These are phyloP conservation scores for Cryptococcus sp. DNA, from an alignment of 1,284 basidiomycete species.

Conservation along the genomic window DNA sequence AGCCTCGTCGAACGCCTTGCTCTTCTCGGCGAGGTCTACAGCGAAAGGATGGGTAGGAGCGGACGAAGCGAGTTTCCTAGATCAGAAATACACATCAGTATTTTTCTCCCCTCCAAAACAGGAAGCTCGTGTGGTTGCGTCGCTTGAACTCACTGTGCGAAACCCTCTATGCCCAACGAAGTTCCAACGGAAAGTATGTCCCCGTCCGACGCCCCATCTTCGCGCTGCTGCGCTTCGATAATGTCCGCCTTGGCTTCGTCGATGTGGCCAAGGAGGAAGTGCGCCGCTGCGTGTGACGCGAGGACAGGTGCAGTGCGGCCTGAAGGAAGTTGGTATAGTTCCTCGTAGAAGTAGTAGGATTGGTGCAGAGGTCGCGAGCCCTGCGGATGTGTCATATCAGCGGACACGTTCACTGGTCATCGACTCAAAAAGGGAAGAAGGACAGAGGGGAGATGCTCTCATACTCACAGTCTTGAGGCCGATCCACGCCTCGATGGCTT, in stretches of 20 bases:
- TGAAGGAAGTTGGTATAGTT: conserved; percentile 84
- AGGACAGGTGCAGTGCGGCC: conserved; percentile 69
- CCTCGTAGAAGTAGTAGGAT: conserved; percentile 85
- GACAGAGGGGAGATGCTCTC: neutral
- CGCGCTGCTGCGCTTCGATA: conserved; percentile 68
- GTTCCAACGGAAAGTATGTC: conserved; percentile 74
- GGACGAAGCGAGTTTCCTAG: conserved; percentile 37
- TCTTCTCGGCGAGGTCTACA: conserved; percentile 44
- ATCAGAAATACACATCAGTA: conserved; percentile 1
- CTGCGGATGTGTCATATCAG: conserved; percentile 50
- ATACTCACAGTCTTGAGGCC: conserved; percentile 72
- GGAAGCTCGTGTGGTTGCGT: neutral
- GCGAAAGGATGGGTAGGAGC: conserved; percentile 47
- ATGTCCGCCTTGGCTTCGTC: conserved; percentile 81
- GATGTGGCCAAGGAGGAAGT: conserved; percentile 77
- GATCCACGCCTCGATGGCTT: conserved; percentile 85
- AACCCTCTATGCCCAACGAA: conserved; percentile 61
- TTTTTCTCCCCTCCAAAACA: too few species aligned
- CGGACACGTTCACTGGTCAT: neutral
- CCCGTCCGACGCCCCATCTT: conserved; percentile 59
- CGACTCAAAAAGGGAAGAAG: neutral
- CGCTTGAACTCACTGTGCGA: conserved; percentile 64
- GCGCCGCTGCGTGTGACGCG: conserved; percentile 78
- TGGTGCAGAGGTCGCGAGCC: conserved; percentile 55
- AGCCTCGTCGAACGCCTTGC: conserved; percentile 61